Evolutionary conservation across 345 rosid genomes (phyloP), one percentile per base, ranked within the genome.

Genomic region (Sonneratia caseolaris): DNA sequence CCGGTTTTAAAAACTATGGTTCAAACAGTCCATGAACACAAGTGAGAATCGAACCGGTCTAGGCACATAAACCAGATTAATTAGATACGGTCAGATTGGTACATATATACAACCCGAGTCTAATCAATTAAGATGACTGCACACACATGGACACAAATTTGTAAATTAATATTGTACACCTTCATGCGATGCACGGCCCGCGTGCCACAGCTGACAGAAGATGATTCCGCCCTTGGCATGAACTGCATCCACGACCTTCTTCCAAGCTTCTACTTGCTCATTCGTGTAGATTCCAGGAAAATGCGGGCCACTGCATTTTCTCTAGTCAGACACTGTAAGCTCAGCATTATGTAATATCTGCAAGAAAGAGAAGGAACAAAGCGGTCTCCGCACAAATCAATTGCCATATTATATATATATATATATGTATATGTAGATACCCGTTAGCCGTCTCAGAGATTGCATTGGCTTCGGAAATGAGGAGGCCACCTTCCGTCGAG

Each of bases 241-340:
- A 82, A 85, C 96, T 10, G 91, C 93, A 6, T 83, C 84, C 49
- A 90, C 93, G 56, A 91, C 88, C 27, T 72, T 75, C 83, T 81
- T 94, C 98, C 98, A 94, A 69, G 93, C 95, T 40, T 88, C 84
- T 36, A 88, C 89, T 73, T 91, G 98, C 76, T 92, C 93, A 10
- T 85, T 87, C 0, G 80, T 68, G 81, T 86, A 90, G 72, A 91
- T 94, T 13, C 97, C 91, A n/a, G 98, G 96, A 32, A 83, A 87
- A 62, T 83, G 90, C 8, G 97, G 98, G 70, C 90, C 88, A 85
- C 97, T 91, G 80, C 6, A 65, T 27, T 5, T 37, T 55, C 19
- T 53, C 5, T 37, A 37, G 56, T 51, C 9, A 55, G 3, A 3
- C 8, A 22, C 4, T 55, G 59, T 51, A 12, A 51, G 21, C 56